Conservation (phyloP, 2,329 filamentous ascomycete species). For the Tympanopsis confertula region DNA sequence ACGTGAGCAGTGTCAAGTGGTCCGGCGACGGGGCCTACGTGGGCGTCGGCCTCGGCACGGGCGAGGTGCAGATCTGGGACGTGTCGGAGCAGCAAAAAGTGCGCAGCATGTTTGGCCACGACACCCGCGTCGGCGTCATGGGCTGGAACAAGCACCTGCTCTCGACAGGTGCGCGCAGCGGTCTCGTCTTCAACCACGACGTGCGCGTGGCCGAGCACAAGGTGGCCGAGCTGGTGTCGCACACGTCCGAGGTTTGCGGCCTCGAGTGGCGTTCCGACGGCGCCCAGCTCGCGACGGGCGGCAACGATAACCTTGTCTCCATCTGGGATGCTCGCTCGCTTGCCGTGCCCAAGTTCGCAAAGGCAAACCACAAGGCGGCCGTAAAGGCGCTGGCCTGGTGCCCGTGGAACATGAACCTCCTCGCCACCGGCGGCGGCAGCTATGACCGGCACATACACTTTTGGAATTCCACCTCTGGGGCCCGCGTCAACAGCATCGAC, state of each 20-base stretch:
- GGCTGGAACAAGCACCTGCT: constrained; percentile 98
- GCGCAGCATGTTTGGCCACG: constrained; percentile 96
- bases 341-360: constrained; percentile 92
- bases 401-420: constrained; percentile 94
- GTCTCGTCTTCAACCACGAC: constrained; percentile 96
- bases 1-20: constrained; percentile 98
- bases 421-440: constrained; percentile 89
- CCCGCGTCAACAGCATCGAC: constrained; percentile 97
- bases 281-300: constrained; percentile 89
- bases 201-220: constrained; percentile 97
- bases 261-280: constrained; percentile 96
- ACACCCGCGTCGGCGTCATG: constrained; percentile 94
- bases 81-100: constrained; percentile 90
- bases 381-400: constrained; percentile 98
- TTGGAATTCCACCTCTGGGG: constrained; percentile 98
- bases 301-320: constrained; percentile 96
- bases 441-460: constrained; percentile 99
- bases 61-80: constrained; percentile 98
- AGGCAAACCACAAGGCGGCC: constrained; percentile 98
- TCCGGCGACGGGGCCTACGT: constrained; percentile 95
- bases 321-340: constrained; percentile 97
- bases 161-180: constrained; percentile 86
- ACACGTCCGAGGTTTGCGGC: constrained; percentile 95
- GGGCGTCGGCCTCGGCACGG: constrained; percentile 83
- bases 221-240: constrained; percentile 88